These are phyloP conservation scores for Lasiodiplodia gonubiensis DNA, from an alignment of 2,329 filamentous ascomycete genomes.

Conservation along the genomic window DNA sequence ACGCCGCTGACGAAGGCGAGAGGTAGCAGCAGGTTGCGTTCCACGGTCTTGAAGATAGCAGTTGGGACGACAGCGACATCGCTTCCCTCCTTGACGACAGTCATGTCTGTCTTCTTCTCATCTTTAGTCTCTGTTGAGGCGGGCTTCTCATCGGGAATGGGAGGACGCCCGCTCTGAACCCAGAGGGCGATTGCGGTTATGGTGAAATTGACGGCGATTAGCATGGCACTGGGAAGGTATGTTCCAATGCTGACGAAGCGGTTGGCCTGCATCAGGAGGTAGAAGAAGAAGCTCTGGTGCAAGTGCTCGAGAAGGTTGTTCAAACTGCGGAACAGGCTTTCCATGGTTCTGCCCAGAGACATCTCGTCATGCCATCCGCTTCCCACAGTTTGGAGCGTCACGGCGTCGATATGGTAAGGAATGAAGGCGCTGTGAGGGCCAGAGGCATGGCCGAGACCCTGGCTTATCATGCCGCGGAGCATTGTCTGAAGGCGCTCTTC, in stretches of 20 bases:
- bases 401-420: conserved; percentile 94
- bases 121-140: conserved; percentile 44
- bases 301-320: conserved; percentile 97
- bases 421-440: conserved; percentile 96
- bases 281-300: conserved; percentile 99
- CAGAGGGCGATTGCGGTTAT: conserved; percentile 95
- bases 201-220: conserved; percentile 91
- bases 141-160: conserved; percentile 34
- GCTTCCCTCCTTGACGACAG: conserved; percentile 44
- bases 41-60: conserved; percentile 50
- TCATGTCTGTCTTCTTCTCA: conserved; percentile 42
- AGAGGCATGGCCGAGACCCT: conserved; percentile 85
- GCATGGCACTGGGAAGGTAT: conserved; percentile 96
- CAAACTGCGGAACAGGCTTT: conserved; percentile 88
- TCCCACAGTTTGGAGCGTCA: conserved; percentile 88
- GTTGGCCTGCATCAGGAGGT: conserved; percentile 87
- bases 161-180: conserved; percentile 74
- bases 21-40: conserved; percentile 74
- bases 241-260: conserved; percentile 98
- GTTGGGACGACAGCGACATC: conserved; percentile 48
- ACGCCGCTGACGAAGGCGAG: conserved; percentile 72
- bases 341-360: conserved; percentile 86
- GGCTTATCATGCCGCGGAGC: conserved; percentile 88
- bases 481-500: conserved; percentile 83
- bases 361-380: conserved; percentile 98